Percentiles rank a stretch among this genome's conserved stretches.
These are phyloP conservation scores for Alternaria alternata DNA, from an alignment of 2,329 filamentous ascomycete genomes.

Conservation along the genomic window DNA sequence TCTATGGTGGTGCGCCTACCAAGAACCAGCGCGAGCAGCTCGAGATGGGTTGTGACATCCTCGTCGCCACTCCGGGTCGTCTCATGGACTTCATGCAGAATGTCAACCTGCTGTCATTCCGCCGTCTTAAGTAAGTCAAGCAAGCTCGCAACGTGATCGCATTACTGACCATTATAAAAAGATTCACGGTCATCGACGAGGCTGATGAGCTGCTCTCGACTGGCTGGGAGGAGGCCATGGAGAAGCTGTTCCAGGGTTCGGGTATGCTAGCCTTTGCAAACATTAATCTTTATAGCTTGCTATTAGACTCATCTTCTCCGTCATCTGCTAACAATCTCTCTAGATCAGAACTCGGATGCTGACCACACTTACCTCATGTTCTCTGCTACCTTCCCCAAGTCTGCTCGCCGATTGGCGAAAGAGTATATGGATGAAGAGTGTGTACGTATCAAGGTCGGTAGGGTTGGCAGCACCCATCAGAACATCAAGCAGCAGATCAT, in stretches of 20 bases:
- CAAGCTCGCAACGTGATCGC: neutral
- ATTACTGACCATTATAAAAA: conserved; percentile 7
- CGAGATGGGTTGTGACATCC: conserved; percentile 83
- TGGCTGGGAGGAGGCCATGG: conserved; percentile 81
- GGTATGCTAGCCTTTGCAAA: conserved; percentile 63
- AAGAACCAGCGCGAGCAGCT: conserved; percentile 75
- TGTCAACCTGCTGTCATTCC: conserved; percentile 72
- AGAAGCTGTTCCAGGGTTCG: conserved; percentile 78
- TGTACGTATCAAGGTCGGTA: conserved; percentile 84
- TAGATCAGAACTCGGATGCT: conserved; percentile 77
- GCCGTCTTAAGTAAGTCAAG: conserved; percentile 73
- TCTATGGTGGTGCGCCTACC: conserved; percentile 85
- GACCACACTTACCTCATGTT: conserved; percentile 81
- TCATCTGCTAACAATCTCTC: conserved; percentile 16
- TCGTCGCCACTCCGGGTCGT: conserved; percentile 88
- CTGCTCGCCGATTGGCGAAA: conserved; percentile 76
- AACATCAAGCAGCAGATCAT: conserved; percentile 84
- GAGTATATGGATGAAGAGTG: conserved; percentile 77
- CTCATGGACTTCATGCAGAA: conserved; percentile 83
- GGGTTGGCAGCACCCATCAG: conserved; percentile 79
- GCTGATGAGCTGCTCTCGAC: conserved; percentile 88
- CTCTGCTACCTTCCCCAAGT: conserved; percentile 91
- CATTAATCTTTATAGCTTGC: neutral
- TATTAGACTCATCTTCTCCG: neutral
- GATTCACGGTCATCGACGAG: conserved; percentile 71